Conservation (phyloP, 352 stramenopile genomes). For the Phytophthora niederhauseri region DNA sequence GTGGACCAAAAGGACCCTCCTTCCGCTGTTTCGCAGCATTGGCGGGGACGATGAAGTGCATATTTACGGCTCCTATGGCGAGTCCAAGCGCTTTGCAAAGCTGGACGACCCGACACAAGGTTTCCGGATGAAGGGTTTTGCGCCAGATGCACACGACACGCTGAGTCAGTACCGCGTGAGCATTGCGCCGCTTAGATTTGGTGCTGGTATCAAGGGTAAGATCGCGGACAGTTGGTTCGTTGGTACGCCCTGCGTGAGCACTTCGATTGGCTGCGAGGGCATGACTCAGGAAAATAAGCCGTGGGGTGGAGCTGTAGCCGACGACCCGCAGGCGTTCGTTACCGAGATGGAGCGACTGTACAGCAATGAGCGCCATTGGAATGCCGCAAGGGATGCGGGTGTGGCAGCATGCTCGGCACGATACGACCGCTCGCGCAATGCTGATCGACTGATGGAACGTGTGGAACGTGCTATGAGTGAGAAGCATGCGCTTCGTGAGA, state of each 20-base stretch:
- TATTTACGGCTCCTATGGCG: slow-evolving; percentile 87
- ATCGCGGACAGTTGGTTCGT: slow-evolving; percentile 94
- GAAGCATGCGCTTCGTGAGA: slow-evolving; percentile 28
- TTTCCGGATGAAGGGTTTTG: slow-evolving; percentile 84
- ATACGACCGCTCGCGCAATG: slow-evolving; percentile 62
- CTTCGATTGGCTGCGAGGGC: slow-evolving; percentile 89
- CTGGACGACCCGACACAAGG: slow-evolving; percentile 54
- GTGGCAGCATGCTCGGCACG: slow-evolving; percentile 36
- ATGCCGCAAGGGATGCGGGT: slow-evolving; percentile 34
- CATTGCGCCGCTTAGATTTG: slow-evolving; percentile 93
- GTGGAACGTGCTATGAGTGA: slow-evolving; percentile 48
- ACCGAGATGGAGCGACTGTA: slow-evolving; percentile 55
- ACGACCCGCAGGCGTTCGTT: slow-evolving; percentile 54
- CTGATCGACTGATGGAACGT: slow-evolving; percentile 51
- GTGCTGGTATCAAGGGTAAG: slow-evolving; percentile 95
- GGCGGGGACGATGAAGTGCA: slow-evolving; percentile 59
- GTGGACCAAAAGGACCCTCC: slow-evolving; percentile 71
- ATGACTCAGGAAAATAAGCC: slow-evolving; percentile 45
- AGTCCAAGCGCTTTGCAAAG: slow-evolving; percentile 54
- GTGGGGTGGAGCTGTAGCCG: slow-evolving; percentile 64
- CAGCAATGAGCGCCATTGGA: slow-evolving; percentile 46
- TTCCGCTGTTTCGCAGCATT: slow-evolving; percentile 68
- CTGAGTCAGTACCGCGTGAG: slow-evolving; percentile 74
- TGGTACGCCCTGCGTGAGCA: slow-evolving; percentile 91
- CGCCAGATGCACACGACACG: slow-evolving; percentile 71